These are phyloP conservation scores for Eucalyptus marginata DNA, from an alignment of 345 rosid species.

Conservation along the genomic window DNA sequence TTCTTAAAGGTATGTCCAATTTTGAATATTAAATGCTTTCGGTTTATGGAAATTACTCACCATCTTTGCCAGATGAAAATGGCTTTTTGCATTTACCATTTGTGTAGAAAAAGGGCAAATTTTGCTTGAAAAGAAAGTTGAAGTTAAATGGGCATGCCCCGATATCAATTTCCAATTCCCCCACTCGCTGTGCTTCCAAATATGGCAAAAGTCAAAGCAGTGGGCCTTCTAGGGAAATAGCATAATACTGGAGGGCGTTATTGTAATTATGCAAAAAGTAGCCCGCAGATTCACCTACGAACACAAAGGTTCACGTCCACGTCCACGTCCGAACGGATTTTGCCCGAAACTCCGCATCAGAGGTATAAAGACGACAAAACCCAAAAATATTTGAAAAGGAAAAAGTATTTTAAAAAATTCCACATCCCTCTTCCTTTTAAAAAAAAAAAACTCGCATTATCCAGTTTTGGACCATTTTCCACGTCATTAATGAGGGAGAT, in stretches of 20 bases:
- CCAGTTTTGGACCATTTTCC: neutral
- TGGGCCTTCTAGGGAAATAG: neutral
- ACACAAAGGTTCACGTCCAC: neutral
- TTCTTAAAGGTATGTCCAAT: rapidly evolving
- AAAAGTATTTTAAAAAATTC: neutral
- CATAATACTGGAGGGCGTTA: neutral
- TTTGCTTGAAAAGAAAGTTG: neutral
- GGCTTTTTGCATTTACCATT: neutral
- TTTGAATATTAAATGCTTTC: neutral
- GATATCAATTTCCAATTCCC: neutral
- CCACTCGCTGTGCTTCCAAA: neutral
- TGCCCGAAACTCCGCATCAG: neutral
- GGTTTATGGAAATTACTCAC: neutral
- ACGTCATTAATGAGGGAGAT: neutral
- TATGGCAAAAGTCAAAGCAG: neutral
- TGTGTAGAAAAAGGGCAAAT: neutral
- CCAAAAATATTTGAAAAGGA: neutral
- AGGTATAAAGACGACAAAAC: neutral
- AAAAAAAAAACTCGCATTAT: neutral
- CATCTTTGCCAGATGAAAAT: neutral
- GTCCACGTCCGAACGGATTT: neutral
- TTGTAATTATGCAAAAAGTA: neutral
- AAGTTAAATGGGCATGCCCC: neutral
- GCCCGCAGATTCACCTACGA: neutral
- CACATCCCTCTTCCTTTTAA: neutral